A percentile compares a stretch with the other conserved stretches of the same genome.
These are phyloP conservation scores for Dothideomycetes sp. DNA, from an alignment of 2,329 filamentous ascomycete genomes.

Conservation along the genomic window DNA sequence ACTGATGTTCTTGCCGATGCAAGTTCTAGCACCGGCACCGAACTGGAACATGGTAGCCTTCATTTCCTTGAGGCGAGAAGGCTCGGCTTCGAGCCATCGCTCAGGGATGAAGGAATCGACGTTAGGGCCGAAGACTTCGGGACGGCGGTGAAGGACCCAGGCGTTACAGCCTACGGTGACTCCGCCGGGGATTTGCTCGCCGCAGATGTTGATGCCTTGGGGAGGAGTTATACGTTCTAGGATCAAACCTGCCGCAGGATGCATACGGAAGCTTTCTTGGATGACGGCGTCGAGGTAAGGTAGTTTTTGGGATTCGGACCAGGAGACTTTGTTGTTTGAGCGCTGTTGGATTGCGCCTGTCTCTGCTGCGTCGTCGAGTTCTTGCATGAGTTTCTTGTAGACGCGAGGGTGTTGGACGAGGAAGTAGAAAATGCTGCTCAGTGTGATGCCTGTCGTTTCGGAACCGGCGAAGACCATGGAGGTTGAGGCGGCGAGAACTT, in stretches of 20 bases:
- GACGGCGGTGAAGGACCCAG: slow-evolving; percentile 63
- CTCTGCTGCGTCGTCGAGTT: slow-evolving; percentile 52
- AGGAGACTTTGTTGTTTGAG: slow-evolving; percentile 53
- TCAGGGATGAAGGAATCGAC: slow-evolving; percentile 60
- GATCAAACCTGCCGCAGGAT: slow-evolving; percentile 63
- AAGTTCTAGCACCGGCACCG: slow-evolving; percentile 61
- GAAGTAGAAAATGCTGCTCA: slow-evolving; percentile 65
- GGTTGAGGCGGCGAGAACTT: slow-evolving; percentile 63
- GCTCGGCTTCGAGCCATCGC: slow-evolving; percentile 50
- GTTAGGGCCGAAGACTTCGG: slow-evolving; percentile 59
- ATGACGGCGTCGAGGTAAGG: slow-evolving; percentile 69
- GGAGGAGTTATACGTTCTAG: slow-evolving; percentile 64
- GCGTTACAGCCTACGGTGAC: slow-evolving; percentile 67
- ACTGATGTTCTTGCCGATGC: slow-evolving; percentile 49
- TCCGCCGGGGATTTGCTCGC: slow-evolving; percentile 54
- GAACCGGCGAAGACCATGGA: slow-evolving; percentile 64
- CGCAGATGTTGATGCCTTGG: slow-evolving; percentile 54
- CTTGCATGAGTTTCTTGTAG: slow-evolving; percentile 48
- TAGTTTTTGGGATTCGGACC: slow-evolving; percentile 59
- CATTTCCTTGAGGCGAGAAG: slow-evolving; percentile 55
- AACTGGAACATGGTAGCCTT: slow-evolving; percentile 64
- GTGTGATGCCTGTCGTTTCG: slow-evolving; percentile 69
- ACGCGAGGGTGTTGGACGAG: slow-evolving; percentile 54
- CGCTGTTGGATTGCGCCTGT: slow-evolving; percentile 38
- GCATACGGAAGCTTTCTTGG: slow-evolving; percentile 68